Conservation (phyloP, 2,329 filamentous ascomycete species). For the Coniella vitis region DNA sequence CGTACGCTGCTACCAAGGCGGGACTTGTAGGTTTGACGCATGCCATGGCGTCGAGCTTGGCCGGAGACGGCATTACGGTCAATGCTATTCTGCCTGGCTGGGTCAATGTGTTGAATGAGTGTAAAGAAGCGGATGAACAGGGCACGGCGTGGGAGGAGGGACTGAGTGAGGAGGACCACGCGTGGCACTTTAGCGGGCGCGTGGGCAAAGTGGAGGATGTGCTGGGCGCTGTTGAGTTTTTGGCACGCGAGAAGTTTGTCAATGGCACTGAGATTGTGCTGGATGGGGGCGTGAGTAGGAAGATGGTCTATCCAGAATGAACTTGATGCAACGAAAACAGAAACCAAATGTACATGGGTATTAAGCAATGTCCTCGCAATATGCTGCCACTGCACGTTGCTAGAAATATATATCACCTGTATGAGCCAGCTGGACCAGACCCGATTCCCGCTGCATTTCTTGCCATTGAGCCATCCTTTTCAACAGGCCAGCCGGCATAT, state of each 20-base stretch:
- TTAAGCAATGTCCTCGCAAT: no score
- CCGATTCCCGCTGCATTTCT: no score
- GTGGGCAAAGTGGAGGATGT: constrained; percentile 43
- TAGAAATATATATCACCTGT: no score
- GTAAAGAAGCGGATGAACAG: constrained; percentile 28
- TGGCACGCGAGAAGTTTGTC: constrained; percentile 23
- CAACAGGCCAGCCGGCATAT: no score
- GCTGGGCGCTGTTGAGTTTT: constrained; percentile 22
- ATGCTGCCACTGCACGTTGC: no score
- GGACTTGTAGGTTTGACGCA: constrained; percentile 43
- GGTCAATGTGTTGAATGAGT: constrained; percentile 40
- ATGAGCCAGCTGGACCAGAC: no score
- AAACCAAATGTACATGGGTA: no score
- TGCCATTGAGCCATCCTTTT: no score
- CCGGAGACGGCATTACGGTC: constrained; percentile 35
- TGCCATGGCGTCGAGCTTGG: constrained; percentile 38
- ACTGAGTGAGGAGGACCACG: constrained; percentile 35
- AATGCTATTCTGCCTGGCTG: constrained; percentile 45
- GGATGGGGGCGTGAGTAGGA: constrained; percentile 25
- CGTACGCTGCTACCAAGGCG: constrained; percentile 43
- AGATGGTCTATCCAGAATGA: constrained; percentile 26
- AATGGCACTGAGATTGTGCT: constrained; percentile 25
- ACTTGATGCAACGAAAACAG: neutral
- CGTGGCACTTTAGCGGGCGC: constrained; percentile 42
- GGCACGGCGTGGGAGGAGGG: constrained; percentile 38